Evolutionary conservation across 2,329 filamentous ascomycete species (phyloP), one percentile per base, ranked within the genome.

Genomic region (Saccharata proteae): DNA sequence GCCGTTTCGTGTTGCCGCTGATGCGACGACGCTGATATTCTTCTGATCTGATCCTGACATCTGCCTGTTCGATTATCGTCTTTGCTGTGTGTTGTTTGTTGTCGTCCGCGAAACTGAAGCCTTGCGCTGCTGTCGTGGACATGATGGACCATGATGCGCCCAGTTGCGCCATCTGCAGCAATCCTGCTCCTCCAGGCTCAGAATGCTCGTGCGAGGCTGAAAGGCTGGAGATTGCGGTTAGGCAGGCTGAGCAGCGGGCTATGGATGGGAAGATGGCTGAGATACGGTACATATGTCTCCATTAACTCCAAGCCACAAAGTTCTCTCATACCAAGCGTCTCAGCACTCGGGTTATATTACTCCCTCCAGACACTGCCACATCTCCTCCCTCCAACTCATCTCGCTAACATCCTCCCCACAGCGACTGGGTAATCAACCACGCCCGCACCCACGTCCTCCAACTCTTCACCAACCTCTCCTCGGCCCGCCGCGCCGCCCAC

Each of bases 91-190:
- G n/a, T n/a, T n/a, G n/a, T n/a, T n/a, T n/a, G n/a, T n/a, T 55
- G 49, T 29, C 2, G 66, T 60, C n/a, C n/a, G n/a, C n/a, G n/a
- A n/a, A n/a, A n/a, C n/a, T n/a, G n/a, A n/a, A n/a, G n/a, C n/a
- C n/a, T n/a, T n/a, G n/a, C 34, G 65, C 58, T 1, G 69, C 69
- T 47, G 70, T n/a, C n/a, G n/a, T 18, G 25, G 22, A 25, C n/a
- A 16, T 29, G 27, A 30, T 43, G 44, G 43, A 47, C 38, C 33
- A 42, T 34, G 52, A 57, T 33, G 45, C 47, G 43, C 53, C 54
- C 13, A 57, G 53, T 40, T 57, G 54, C 41, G 53, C 53, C 35
- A 57, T 57, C 38, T 57, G 54, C 42, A 54, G 53, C 48, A 32
- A 19, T 13, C 35, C 35, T 5, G 54, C 51, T 34, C 52, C 52